These are phyloP conservation scores for Zoysia matrella DNA, from an alignment of 202 grass and related monocot species.

Conservation along the genomic window DNA sequence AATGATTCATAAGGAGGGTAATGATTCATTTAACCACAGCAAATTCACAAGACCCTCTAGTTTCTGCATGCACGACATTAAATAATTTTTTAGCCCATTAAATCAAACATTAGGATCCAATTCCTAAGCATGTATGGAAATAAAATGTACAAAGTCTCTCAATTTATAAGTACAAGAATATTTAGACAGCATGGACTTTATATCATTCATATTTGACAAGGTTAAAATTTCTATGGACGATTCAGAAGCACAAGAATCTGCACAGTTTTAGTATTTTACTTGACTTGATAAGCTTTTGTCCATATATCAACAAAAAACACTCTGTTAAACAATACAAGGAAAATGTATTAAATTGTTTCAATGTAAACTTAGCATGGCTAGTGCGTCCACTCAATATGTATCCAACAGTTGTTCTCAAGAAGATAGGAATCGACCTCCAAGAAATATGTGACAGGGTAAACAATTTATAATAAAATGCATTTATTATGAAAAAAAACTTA, in stretches of 20 bases:
- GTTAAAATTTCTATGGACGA: not conserved
- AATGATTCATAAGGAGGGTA: no score
- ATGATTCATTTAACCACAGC: constrained; percentile 2
- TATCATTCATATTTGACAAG: not conserved
- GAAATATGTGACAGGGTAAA: not conserved
- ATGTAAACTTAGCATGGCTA: not conserved
- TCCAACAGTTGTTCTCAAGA: not conserved
- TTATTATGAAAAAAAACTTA: not conserved
- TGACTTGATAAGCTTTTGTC: not conserved
- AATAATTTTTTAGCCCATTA: not conserved
- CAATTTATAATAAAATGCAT: constrained; percentile 13
- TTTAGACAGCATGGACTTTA: not conserved
- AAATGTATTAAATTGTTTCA: not conserved
- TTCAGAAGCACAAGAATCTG: not conserved
- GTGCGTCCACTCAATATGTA: not conserved
- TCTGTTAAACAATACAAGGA: not conserved
- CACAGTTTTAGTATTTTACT: not conserved
- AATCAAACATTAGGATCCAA: not conserved
- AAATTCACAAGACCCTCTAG: not conserved
- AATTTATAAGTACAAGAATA: not conserved
- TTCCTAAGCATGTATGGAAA: not conserved
- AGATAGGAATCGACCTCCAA: not conserved
- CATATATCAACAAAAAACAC: not conserved
- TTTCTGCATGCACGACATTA: constrained; percentile 5
- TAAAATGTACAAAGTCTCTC: constrained; percentile 13